phyloP scores from a whole-genome alignment of 371 early-diverging fungal species.

The Basidiobolus meristosporus region DNA sequence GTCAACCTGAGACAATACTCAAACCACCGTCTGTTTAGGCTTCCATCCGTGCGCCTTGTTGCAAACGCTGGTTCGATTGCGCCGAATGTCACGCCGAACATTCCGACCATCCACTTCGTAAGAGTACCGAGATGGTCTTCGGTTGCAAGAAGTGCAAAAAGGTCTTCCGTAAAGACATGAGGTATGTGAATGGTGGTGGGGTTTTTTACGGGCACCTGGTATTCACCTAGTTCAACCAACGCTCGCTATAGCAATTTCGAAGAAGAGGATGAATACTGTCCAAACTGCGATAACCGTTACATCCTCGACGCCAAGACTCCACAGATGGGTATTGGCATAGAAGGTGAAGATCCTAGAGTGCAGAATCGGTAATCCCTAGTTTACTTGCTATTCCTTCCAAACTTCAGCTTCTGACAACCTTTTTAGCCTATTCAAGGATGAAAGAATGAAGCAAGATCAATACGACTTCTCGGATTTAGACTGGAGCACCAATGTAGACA shows the following conservation, averaged over 20 bases:
- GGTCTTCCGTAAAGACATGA: slow-evolving; percentile 83
- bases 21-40: slow-evolving; percentile 35
- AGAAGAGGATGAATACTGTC: slow-evolving; percentile 91
- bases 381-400: too few relatives aligned
- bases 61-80: slow-evolving; percentile 93
- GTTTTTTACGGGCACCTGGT: neutral
- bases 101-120: slow-evolving; percentile 57
- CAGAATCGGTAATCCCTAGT: too few relatives aligned
- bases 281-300: slow-evolving; percentile 93
- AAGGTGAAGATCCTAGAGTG: too few relatives aligned
- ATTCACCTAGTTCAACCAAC: neutral
- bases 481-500: too few relatives aligned
- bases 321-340: too few relatives aligned
- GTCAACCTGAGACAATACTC: too few relatives aligned
- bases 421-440: too few relatives aligned
- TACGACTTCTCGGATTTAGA: too few relatives aligned
- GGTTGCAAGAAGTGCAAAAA: slow-evolving; percentile 97
- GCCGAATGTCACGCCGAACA: slow-evolving; percentile 84
- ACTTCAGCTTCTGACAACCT: too few relatives aligned
- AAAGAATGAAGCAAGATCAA: too few relatives aligned
- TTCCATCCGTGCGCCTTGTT: slow-evolving; percentile 82
- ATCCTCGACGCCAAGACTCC: slow-evolving; percentile 85
- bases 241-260: slow-evolving; percentile 49
- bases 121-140: slow-evolving; percentile 82
- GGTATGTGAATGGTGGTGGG: slow-evolving; percentile 14